phyloP scores from a whole-genome alignment of 2,329 filamentous ascomycete genomes.

The Venturiaceae sp. region DNA sequence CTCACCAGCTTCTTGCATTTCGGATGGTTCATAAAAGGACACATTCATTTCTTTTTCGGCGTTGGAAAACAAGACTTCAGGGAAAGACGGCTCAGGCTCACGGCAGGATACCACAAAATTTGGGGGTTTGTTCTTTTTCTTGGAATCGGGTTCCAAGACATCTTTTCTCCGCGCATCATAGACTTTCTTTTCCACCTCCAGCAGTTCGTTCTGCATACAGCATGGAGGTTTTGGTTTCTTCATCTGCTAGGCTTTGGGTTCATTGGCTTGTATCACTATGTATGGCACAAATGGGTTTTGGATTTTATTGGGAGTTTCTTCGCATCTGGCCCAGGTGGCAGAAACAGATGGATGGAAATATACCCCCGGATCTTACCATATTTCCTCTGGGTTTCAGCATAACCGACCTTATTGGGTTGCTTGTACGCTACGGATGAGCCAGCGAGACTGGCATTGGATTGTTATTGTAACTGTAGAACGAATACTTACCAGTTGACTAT shows the following conservation, averaged over 20 bases:
- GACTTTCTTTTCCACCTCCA: background rate
- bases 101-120: background rate
- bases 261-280: constrained; percentile 1
- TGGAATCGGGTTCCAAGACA: background rate
- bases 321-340: background rate
- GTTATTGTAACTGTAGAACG: background rate
- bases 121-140: background rate
- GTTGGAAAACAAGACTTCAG: background rate
- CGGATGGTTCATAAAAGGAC: background rate
- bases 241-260: background rate
- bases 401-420: background rate
- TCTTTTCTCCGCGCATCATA: background rate
- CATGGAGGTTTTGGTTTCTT: background rate
- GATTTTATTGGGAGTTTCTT: background rate
- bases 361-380: background rate
- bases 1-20: background rate
- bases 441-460: background rate
- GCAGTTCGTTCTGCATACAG: background rate
- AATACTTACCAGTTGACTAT: background rate
- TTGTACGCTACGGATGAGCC: background rate
- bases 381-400: background rate
- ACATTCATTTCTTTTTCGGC: background rate
- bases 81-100: background rate
- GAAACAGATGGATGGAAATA: background rate
- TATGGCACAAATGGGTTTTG: background rate